Base-by-base conservation (phyloP, 148 eudicot genomes). In the Tetragonia tetragonoides region DNA sequence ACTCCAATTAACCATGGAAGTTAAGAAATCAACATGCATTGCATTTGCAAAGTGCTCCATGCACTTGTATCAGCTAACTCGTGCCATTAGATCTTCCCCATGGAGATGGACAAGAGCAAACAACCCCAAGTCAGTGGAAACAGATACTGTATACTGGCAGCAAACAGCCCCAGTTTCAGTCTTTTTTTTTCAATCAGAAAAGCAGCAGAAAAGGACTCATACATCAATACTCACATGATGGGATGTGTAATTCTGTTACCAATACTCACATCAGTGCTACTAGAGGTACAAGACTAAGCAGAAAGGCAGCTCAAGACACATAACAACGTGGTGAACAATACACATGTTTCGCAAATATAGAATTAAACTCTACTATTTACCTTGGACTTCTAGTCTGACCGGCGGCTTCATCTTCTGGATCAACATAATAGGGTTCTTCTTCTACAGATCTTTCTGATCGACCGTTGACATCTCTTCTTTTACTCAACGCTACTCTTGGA, bases 371-470 rank as follows among this genome's bases (percentile, higher is more conserved):
- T 37, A 64, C 16, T 46, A 59, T 18, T 70, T 85, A 93, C 98
- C 97, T 89, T 11, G 82, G 87, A 77, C 91, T 90, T 90, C 87
- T 84, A 80, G 87, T 87, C 84, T 90, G 97, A 82, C 87, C 91
- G 81, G 92, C 97, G 88, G 93, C 98, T 67, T 96, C 98, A 23
- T 93, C 97, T 61, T 90, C 95, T 67, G 90, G 90, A 74, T 91
- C 97, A 85, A 77, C 87, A 84, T 86, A 96, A 63, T 56, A 82
- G 70, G 82, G 85, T 70, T 79, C 90, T 74, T 89, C 88, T 24
- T 91, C 97, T 77, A 87, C 98, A 74, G 95, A 95, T 84, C 88
- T 80, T 79, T 95, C 99, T 38, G 99, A 95, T 78, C 83, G 95
- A 89, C 99, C 93, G 14, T 88, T 90, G 65, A 87, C 86, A 79